Evolutionary conservation across 805 yeast species (phyloP).

Genomic region (Saccharomycopsis sp.): DNA sequence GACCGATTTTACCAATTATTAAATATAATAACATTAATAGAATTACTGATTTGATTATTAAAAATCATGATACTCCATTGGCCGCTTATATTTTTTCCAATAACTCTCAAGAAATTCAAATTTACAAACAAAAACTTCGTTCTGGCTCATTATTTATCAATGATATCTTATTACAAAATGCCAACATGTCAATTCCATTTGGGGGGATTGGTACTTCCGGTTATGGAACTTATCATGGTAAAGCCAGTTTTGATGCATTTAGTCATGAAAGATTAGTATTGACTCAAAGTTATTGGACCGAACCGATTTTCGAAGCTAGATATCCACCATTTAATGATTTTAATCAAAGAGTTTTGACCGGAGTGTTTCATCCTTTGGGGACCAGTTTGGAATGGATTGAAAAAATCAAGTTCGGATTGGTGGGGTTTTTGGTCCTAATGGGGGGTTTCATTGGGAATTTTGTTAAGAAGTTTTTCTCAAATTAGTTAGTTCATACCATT

Average conservation of each 20-base stretch:
- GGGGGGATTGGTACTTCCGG: conserved; percentile 91
- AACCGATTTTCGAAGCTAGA: conserved; percentile 44
- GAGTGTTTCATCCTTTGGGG: conserved; percentile 13
- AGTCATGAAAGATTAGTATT: conserved; percentile 63
- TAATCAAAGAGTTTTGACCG: conserved; percentile 21
- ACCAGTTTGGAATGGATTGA: too few species aligned
- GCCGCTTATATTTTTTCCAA: conserved; percentile 63
- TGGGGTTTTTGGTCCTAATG: too few species aligned
- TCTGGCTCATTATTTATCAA: conserved; percentile 67
- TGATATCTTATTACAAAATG: conserved; percentile 66
- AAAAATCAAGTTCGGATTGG: too few species aligned
- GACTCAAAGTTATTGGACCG: conserved; percentile 57
- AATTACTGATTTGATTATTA: conserved; percentile 34
- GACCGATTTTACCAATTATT: conserved; percentile 74
- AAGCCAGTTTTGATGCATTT: conserved; percentile 49
- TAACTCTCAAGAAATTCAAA: conserved; percentile 35
- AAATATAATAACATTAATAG: conserved; percentile 33
- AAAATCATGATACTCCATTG: conserved; percentile 63
- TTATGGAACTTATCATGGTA: conserved; percentile 73
- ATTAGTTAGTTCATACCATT: too few species aligned
- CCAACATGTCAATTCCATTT: conserved; percentile 61
- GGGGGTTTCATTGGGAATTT: too few species aligned
- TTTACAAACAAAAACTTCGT: conserved; percentile 43
- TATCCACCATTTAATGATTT: conserved; percentile 48
- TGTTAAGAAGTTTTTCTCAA: too few species aligned